Base-by-base conservation (phyloP, 1,139 yeast genomes). In the Candida mesenterica region DNA sequence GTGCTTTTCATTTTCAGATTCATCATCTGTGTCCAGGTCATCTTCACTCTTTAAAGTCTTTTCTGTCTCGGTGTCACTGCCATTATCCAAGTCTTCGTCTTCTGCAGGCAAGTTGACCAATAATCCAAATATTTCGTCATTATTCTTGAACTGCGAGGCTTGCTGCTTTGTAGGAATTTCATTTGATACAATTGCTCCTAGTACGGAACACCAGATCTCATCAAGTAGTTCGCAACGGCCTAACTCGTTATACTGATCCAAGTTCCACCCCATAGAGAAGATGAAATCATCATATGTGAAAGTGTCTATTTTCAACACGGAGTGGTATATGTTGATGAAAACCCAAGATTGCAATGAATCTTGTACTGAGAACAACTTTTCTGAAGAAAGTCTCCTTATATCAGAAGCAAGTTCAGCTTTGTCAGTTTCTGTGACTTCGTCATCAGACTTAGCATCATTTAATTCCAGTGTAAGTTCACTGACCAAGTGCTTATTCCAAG, bases 241-340 rank as follows among this genome's bases (percentile, higher is more conserved):
- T 5, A 54, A 38, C 8, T 72, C 69, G 9, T 61, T 53, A 16
- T 63, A 70, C 30, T 69, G 70, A 31, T 71, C 68, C 27, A 59
- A 52, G 35, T 60, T 61, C 84, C 84, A 77, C 9, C 71, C 70
- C 62, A 87, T 64, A 2, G 84, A 80, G 40, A 77, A 77, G 4
- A 83, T 55, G 50, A 79, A 84, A 52, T 85, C 94, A 57, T 87
- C 95, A 62, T 83, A 84, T 0, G 94, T 82, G 46, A 86, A 82
- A 0, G 85, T 76, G 51, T 83, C 90, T 15, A 87, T 63, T 12
- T 73, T 57, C 33, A 85, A 62, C 1, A 86, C 79, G 22, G 72
- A 72, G 46, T 79, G 79, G 52, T 81, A 87, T 35, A 85, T 75
- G 52, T 86, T 86, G 31, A 86, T 59, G 48, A 87, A 87, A 5